Evolutionary conservation across 345 rosid species (phyloP), one percentile per base, ranked within the genome.

Genomic region (Pugionium dolabratum): DNA sequence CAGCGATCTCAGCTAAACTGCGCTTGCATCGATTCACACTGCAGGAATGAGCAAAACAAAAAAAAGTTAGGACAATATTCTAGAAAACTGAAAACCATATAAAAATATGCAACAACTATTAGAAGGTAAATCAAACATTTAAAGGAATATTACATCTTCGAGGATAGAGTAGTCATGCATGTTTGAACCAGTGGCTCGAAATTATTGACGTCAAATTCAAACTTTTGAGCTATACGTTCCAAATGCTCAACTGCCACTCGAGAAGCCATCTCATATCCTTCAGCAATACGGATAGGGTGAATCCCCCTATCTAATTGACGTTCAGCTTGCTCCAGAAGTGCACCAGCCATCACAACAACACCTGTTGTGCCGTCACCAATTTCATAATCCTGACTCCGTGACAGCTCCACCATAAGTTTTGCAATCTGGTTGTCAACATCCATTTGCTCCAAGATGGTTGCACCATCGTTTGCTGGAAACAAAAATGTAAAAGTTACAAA

Each of bases 291-390:
- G 51, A 91, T 95, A 27, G 97, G 97, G 74, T 95, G 99, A 71
- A 95, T 84, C 18, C 97, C 97, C 18, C 95, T 89, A 70, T 95
- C 99, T 49, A 91, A 37, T 6, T 84, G 79, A 76, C 83, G 82
- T 79, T 95, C 96, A 54, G 99, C 97, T 69, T 95, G 97, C 82
- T 95, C 97, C 31, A 95, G 70, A 58, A 95, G 91, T 0, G 97
- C 85, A 51, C 99, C 99, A 67, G 99, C 99, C 93, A 87, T 63
- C 42, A 95, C 97, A 62, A 95, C 96, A 73, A 89, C 99, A 51
- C 99, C 97, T 40, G 97, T 95, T 3, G 99, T 95, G 28, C 99
- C 99, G 77, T 95, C 99, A 59, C 97, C 99, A 54, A 95, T 95
- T 68, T 91, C 99, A 32, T 91, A 95, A 76, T 95, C 97, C 84